Evolutionary conservation across 78 protist genomes (phyloP).

Genomic region (Cyanophora paradoxa): DNA sequence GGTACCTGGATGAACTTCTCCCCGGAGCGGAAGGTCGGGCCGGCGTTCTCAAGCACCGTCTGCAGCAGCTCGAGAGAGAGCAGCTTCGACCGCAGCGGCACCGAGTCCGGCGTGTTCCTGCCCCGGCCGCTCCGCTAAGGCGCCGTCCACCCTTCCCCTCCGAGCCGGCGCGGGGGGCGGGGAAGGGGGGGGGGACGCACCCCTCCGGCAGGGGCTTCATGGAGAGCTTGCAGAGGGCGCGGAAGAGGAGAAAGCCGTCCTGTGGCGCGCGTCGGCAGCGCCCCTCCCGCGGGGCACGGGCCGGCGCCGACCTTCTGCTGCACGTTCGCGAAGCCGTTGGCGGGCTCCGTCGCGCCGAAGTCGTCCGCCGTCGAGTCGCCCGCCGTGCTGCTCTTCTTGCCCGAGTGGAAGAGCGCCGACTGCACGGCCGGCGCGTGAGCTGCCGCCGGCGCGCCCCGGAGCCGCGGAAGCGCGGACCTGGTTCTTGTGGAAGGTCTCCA

Average conservation of each 20-base stretch:
- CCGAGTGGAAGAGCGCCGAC: not conserved
- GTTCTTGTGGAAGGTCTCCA: not conserved
- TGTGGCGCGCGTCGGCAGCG: not conserved
- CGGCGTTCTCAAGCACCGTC: conserved; percentile 27
- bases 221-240: conserved; percentile 51
- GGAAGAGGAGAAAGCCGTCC: conserved; percentile 60
- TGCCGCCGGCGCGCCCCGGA: not conserved
- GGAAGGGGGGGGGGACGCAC: not conserved
- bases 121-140: too few species aligned
- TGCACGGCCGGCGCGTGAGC: not conserved
- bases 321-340: not conserved
- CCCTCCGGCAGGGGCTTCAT: conserved; percentile 41
- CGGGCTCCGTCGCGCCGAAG: not conserved
- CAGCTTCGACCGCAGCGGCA: conserved; percentile 31
- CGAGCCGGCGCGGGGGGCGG: too few species aligned
- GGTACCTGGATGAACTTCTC: conserved; percentile 56
- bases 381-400: not conserved
- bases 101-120: not conserved
- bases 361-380: not conserved
- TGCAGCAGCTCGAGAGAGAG: conserved; percentile 53
- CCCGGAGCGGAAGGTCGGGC: conserved; percentile 36
- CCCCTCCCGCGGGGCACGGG: not conserved
- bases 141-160: too few species aligned
- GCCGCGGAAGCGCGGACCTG: too few species aligned
- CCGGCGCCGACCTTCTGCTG: not conserved